These are phyloP conservation scores for Pseudophaeomoniella oleicola DNA, from an alignment of 2,329 filamentous ascomycete genomes.

Conservation along the genomic window DNA sequence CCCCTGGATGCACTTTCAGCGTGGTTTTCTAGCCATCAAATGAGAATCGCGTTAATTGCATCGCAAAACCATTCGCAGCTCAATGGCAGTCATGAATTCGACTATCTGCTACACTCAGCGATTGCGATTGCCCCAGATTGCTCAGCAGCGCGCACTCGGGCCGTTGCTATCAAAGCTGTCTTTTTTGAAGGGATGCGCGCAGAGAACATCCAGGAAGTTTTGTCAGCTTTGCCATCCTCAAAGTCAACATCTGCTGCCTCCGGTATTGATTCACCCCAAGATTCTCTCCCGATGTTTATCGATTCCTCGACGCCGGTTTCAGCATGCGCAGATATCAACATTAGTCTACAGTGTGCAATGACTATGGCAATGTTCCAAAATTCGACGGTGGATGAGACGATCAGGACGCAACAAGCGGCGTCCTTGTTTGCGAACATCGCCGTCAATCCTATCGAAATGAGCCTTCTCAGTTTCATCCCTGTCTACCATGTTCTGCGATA, in stretches of 20 bases:
- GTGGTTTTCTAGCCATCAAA: slow-evolving; percentile 67
- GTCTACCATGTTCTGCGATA: slow-evolving; percentile 22
- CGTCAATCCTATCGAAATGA: slow-evolving; percentile 27
- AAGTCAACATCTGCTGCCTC: slow-evolving; percentile 11
- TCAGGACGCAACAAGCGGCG: slow-evolving; percentile 23
- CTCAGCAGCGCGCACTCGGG: slow-evolving; percentile 51
- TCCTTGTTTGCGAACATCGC: slow-evolving; percentile 26
- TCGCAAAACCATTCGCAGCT: slow-evolving; percentile 30
- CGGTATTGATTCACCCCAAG: slow-evolving; percentile 8
- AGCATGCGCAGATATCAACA: slow-evolving; percentile 37
- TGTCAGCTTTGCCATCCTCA: slow-evolving; percentile 35
- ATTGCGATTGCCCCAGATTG: slow-evolving; percentile 62
- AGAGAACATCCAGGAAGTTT: slow-evolving; percentile 35
- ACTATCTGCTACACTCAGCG: slow-evolving; percentile 50
- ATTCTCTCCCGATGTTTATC: slow-evolving; percentile 27
- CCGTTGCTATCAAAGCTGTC: slow-evolving; percentile 44
- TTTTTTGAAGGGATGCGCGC: slow-evolving; percentile 39
- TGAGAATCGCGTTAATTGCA: slow-evolving; percentile 54
- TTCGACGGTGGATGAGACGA: slow-evolving; percentile 16
- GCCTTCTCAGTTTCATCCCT: slow-evolving; percentile 24
- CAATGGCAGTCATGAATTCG: slow-evolving; percentile 26
- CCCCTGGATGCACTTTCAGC: slow-evolving; percentile 81
- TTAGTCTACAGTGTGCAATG: slow-evolving; percentile 45
- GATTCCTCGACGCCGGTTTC: slow-evolving; percentile 38
- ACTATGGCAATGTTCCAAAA: slow-evolving; percentile 36